Conservation (phyloP, 768 basidiomycete species). For the Trametes cingulata region DNA sequence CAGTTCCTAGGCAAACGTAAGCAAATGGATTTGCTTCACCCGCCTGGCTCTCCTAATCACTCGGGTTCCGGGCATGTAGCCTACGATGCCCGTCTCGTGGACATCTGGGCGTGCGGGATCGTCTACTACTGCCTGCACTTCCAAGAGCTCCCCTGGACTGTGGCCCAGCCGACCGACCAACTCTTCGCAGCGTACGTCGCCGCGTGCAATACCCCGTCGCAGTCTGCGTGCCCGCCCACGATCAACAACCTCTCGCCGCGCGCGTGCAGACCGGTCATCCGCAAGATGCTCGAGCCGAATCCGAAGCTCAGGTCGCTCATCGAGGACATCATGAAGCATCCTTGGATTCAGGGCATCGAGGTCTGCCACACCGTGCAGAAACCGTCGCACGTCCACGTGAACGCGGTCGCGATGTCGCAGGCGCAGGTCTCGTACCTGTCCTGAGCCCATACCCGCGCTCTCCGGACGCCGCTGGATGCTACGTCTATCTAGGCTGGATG, state of each 20-base stretch:
- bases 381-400: slow-evolving; percentile 68
- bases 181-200: slow-evolving; percentile 78
- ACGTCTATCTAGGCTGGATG: background rate
- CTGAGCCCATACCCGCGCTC: background rate
- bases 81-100: slow-evolving; percentile 95
- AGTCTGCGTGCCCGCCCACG: slow-evolving; percentile 56
- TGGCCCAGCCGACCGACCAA: slow-evolving; percentile 79
- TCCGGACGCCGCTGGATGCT: background rate
- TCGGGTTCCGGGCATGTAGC: slow-evolving; percentile 50
- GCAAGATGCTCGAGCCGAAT: slow-evolving; percentile 95
- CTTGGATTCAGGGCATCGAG: slow-evolving; percentile 82
- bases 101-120: slow-evolving; percentile 96
- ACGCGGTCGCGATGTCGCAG: slow-evolving; percentile 56
- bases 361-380: slow-evolving; percentile 69
- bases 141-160: slow-evolving; percentile 97
- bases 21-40: slow-evolving; percentile 41
- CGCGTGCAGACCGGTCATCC: slow-evolving; percentile 77
- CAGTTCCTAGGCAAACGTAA: slow-evolving; percentile 96
- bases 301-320: slow-evolving; percentile 74
- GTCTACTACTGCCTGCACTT: slow-evolving; percentile 99
- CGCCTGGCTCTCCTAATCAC: slow-evolving; percentile 40
- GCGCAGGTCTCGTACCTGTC: slow-evolving; percentile 45
- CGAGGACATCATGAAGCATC: slow-evolving; percentile 76
- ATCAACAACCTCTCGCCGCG: slow-evolving; percentile 89
- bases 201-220: slow-evolving; percentile 51